Conservation (phyloP, 1,139 yeast species). For the Yamadazyma jaroonii region DNA sequence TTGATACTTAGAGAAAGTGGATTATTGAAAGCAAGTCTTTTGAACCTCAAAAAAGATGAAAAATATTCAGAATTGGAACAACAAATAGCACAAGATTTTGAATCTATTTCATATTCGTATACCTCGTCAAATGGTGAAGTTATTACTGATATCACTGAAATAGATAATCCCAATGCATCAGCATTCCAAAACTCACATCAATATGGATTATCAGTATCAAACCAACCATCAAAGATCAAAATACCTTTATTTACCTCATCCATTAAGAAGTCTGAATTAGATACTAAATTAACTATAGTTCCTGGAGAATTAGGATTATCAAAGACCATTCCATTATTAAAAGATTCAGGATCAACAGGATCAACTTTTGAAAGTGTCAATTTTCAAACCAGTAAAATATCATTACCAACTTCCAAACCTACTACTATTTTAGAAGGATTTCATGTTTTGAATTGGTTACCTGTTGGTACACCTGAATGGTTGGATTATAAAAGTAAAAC, state of each 20-base stretch:
- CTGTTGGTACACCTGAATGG: slow-evolving; percentile 83
- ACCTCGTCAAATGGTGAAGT: slow-evolving; percentile 62
- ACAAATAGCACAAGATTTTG: slow-evolving; percentile 53
- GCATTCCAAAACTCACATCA: slow-evolving; percentile 17
- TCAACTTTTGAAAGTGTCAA: slow-evolving; percentile 51
- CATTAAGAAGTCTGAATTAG: slow-evolving; percentile 61
- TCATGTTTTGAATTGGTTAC: slow-evolving; percentile 85
- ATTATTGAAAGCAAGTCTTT: slow-evolving; percentile 28
- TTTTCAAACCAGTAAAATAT: slow-evolving; percentile 44
- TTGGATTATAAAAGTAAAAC: slow-evolving; percentile 48
- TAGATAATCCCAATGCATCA: slow-evolving; percentile 21
- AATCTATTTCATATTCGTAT: slow-evolving; percentile 60
- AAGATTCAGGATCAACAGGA: slow-evolving; percentile 24
- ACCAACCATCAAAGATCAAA: slow-evolving; percentile 27
- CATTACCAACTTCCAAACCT: slow-evolving; percentile 58
- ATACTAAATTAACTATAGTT: slow-evolving; percentile 58
- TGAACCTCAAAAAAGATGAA: slow-evolving; percentile 16
- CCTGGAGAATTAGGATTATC: slow-evolving; percentile 59
- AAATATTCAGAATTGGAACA: slow-evolving; percentile 27
- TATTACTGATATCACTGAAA: slow-evolving; percentile 39
- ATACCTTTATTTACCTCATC: slow-evolving; percentile 72
- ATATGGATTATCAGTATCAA: slow-evolving; percentile 22
- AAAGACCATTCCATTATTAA: slow-evolving; percentile 54
- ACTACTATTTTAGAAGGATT: slow-evolving; percentile 69
- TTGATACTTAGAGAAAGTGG: slow-evolving; percentile 69